Evolutionary conservation across 768 basidiomycete species (phyloP).

Genomic region (Termitomyces sp.): DNA sequence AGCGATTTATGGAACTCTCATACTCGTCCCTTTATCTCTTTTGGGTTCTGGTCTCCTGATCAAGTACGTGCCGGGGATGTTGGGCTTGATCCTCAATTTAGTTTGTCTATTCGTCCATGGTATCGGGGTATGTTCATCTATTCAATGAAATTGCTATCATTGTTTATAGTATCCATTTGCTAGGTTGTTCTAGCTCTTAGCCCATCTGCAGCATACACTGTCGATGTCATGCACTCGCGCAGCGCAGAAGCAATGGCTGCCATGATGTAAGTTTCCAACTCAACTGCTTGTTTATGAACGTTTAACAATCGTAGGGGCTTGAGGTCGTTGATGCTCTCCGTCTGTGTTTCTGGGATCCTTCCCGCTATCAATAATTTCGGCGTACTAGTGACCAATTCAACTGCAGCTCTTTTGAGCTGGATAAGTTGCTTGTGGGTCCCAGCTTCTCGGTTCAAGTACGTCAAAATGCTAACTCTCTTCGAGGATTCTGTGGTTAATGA

Average conservation of each 20-base stretch:
- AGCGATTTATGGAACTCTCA: slow-evolving; percentile 35
- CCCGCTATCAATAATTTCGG: slow-evolving; percentile 52
- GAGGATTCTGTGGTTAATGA: slow-evolving; percentile 47
- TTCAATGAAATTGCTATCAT: not conserved
- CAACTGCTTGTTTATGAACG: not conserved
- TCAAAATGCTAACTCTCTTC: slow-evolving; percentile 3
- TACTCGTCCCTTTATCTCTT: slow-evolving; percentile 50
- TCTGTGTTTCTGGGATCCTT: slow-evolving; percentile 39
- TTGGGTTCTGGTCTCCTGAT: slow-evolving; percentile 44
- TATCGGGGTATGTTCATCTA: slow-evolving; percentile 42
- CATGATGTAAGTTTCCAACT: slow-evolving; percentile 32
- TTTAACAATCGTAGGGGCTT: slow-evolving; percentile 32
- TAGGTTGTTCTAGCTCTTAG: slow-evolving; percentile 54
- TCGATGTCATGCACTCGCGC: slow-evolving; percentile 53
- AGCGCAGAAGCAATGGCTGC: slow-evolving; percentile 66
- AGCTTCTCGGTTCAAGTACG: not conserved
- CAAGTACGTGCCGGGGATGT: slow-evolving; percentile 39
- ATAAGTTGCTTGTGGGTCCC: slow-evolving; percentile 45
- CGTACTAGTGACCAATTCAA: slow-evolving; percentile 40
- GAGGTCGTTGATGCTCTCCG: slow-evolving; percentile 37
- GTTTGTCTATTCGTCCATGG: slow-evolving; percentile 59
- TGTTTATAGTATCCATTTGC: not conserved
- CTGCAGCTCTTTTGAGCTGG: slow-evolving; percentile 41
- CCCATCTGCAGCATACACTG: slow-evolving; percentile 49
- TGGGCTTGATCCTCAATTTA: slow-evolving; percentile 47